Conservation (phyloP, 805 yeast genomes). For the Danielozyma ontarioensis region DNA sequence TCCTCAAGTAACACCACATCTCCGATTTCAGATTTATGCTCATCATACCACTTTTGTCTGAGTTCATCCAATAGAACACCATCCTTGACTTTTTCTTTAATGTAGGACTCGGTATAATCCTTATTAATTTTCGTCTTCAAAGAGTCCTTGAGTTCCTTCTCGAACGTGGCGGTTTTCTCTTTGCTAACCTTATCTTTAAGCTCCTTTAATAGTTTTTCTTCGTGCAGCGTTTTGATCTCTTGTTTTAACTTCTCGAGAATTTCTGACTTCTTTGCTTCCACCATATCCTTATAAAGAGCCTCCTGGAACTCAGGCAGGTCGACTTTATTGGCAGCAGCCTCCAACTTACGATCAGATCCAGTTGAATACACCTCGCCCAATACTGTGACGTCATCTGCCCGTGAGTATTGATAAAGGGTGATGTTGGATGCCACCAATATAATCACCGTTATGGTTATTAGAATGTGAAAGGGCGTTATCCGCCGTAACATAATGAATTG, state of each 20-base stretch:
- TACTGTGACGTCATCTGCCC: not conserved
- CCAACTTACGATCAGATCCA: not conserved
- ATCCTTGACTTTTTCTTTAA: not conserved
- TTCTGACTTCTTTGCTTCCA: conserved; percentile 4
- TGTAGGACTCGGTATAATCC: not conserved
- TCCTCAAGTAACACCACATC: not conserved
- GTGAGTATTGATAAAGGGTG: not conserved
- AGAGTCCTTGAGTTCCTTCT: not conserved
- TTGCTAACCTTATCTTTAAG: not conserved
- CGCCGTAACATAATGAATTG: too few relatives aligned
- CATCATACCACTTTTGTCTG: too few relatives aligned
- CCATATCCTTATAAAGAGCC: conserved; percentile 4
- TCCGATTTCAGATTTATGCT: too few relatives aligned
- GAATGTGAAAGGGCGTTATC: not conserved
- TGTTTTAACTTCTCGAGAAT: not conserved
- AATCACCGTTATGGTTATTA: not conserved
- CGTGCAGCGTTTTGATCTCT: not conserved
- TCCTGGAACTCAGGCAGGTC: conserved; percentile 4
- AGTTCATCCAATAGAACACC: not conserved
- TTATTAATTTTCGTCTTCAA: not conserved
- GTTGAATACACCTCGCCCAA: not conserved
- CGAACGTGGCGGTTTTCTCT: not conserved
- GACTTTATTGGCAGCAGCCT: conserved; percentile 2
- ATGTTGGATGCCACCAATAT: not conserved
- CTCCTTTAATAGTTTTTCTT: not conserved